Percentiles rank a stretch among this genome's conserved stretches.
Conservation (phyloP, 2,329 filamentous ascomycete genomes). For the Trichoderma afroharzianum region DNA sequence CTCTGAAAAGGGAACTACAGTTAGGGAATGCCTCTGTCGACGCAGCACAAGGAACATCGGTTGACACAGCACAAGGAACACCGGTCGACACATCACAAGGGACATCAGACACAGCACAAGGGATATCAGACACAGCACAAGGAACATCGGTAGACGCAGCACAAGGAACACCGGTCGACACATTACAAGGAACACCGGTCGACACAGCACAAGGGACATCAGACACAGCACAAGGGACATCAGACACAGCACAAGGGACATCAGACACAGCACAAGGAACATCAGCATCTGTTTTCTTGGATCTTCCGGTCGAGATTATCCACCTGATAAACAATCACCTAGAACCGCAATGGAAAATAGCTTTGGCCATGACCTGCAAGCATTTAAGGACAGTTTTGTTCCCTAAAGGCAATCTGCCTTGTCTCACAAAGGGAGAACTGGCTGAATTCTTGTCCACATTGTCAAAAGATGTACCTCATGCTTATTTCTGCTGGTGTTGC, state of each 20-base stretch:
- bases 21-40: not conserved
- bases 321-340: not conserved
- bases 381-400: not conserved
- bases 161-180: not conserved
- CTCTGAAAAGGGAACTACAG: too few species aligned
- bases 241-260: too few species aligned
- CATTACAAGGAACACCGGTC: too few species aligned
- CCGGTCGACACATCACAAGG: not conserved
- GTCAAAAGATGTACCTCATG: not conserved
- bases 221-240: too few species aligned
- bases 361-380: not conserved
- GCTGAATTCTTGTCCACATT: not conserved
- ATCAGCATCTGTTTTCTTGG: not conserved
- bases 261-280: too few species aligned
- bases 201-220: too few species aligned
- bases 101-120: too few species aligned
- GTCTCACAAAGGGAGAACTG: not conserved
- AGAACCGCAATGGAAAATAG: not conserved
- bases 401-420: not conserved
- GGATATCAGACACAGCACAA: too few species aligned
- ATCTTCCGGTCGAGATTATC: not conserved
- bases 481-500: not conserved
- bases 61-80: not conserved
- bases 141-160: not conserved
- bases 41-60: not conserved